Evolutionary conservation across 2,329 filamentous ascomycete genomes (phyloP).

Genomic region (Aspergillus hiratsukae): DNA sequence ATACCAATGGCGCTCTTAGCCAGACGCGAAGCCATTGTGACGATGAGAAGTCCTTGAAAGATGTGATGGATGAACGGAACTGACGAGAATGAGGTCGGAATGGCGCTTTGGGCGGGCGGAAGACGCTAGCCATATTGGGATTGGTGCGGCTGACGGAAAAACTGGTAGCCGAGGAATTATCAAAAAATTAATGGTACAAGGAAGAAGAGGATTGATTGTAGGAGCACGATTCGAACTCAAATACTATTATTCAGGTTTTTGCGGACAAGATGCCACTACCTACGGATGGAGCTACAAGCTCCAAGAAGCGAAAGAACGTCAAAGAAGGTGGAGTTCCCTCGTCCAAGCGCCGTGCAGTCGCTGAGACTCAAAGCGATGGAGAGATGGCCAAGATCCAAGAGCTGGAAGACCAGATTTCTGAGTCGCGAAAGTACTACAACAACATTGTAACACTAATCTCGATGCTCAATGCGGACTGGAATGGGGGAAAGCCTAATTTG

Average conservation of each 20-base stretch:
- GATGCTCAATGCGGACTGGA: conserved; percentile 49
- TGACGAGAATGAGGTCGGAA: conserved; percentile 39
- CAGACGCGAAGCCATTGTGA: conserved; percentile 96
- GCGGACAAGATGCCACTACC: conserved; percentile 25
- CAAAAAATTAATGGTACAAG: conserved; percentile 22
- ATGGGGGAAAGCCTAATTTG: conserved; percentile 54
- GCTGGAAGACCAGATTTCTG: conserved; percentile 74
- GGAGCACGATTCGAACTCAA: neutral
- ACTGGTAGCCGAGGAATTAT: conserved; percentile 25
- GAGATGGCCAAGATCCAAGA: conserved; percentile 63
- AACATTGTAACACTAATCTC: conserved; percentile 72
- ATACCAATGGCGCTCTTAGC: conserved; percentile 91
- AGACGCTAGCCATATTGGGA: conserved; percentile 32
- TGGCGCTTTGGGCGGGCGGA: conserved; percentile 34
- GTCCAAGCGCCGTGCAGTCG: conserved; percentile 44
- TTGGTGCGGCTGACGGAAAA: conserved; percentile 29
- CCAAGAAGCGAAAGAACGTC: conserved; percentile 39
- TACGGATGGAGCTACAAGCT: conserved; percentile 19
- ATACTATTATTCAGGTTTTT: conserved; percentile 49
- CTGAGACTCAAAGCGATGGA: conserved; percentile 48
- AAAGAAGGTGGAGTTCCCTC: conserved; percentile 34
- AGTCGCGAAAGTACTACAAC: conserved; percentile 88
- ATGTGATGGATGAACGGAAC: conserved; percentile 36
- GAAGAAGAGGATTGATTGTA: neutral
- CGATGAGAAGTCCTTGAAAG: conserved; percentile 54